Evolutionary conservation across 257 asterid genomes (phyloP), one percentile per base, ranked within the genome.

Genomic region (Schizonepeta tenuifolia): DNA sequence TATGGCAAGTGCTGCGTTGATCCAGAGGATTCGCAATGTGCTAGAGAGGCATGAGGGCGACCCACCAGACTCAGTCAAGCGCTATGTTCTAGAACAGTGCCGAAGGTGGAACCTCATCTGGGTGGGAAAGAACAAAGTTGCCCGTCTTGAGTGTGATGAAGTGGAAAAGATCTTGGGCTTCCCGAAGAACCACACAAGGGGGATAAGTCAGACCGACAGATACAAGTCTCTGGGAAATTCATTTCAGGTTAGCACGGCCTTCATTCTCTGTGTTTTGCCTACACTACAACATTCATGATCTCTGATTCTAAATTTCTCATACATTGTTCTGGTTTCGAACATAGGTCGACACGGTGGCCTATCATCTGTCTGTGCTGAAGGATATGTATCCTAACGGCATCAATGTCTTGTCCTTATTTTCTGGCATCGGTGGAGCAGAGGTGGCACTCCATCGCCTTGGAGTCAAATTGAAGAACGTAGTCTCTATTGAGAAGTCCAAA

Each of bases 381-480:
- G 87, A 85, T 6, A 71, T 91, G 26, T 94, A 41, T 70, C 99
- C 97, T 0, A 36, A 77, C 0, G 99, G 99, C 47, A 69, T 94
- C 28, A 94, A 88, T 26, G 73, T 94, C 0, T 53, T 95, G 2
- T 91, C 99, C 4, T 85, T 94, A 20, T 91, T 91, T 81, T 91
- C 99, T 14, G 99, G 99, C 28, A 94, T 94, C 3, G 99, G 99
- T 0, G 99, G 99, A 9, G 97, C 85, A 3, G 99, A 94, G 61
- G 97, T 94, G 15, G 97, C 99, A 0, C 97, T 94, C 13, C 91
- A 94, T 36, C 82, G 96, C 3, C 93, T 92, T 0, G 98, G 97
- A 0, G 50, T 95, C 12, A 89, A 79, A 18, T 5, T 91, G 73
- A 88, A 80, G 46, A 83, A 79, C 2, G 97, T 95, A 0, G 96